These are phyloP conservation scores for Eucalyptus sp. DNA, from an alignment of 345 rosid species.

Conservation along the genomic window DNA sequence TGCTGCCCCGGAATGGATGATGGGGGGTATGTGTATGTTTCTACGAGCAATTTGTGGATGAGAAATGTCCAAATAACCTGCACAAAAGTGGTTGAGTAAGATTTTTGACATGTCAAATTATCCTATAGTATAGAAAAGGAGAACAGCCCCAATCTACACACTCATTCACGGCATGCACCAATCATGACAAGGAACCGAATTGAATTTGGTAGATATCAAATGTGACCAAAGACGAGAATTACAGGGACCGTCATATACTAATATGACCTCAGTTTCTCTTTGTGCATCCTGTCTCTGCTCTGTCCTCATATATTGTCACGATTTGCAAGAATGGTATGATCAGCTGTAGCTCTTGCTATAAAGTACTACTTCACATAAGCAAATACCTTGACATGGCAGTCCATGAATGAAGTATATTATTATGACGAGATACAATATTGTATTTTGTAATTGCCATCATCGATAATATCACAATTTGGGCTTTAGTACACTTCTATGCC, in stretches of 20 bases:
- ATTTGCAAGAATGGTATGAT: background rate
- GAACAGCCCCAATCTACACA: background rate
- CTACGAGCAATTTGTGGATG: background rate
- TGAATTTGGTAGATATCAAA: background rate
- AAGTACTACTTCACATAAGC: accelerated
- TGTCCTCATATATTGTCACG: background rate
- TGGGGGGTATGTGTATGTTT: conserved; percentile 31
- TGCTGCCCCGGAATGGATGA: conserved; percentile 58
- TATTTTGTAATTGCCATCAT: no score
- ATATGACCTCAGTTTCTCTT: no score
- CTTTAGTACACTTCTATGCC: background rate
- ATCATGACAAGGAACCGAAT: background rate
- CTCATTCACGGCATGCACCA: background rate
- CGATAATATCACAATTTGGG: no score
- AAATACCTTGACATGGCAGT: background rate
- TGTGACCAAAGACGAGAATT: background rate
- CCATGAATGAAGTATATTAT: no score
- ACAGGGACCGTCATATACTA: accelerated
- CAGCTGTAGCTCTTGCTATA: background rate
- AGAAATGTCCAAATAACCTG: background rate
- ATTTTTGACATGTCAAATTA: background rate
- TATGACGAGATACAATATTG: background rate
- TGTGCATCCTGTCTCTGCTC: background rate
- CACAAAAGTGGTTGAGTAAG: background rate
- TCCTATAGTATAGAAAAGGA: no score